A percentile compares a stretch with the other conserved stretches of the same genome.
These are phyloP conservation scores for Irpex sp. DNA, from an alignment of 1,284 basidiomycete genomes.

Conservation along the genomic window DNA sequence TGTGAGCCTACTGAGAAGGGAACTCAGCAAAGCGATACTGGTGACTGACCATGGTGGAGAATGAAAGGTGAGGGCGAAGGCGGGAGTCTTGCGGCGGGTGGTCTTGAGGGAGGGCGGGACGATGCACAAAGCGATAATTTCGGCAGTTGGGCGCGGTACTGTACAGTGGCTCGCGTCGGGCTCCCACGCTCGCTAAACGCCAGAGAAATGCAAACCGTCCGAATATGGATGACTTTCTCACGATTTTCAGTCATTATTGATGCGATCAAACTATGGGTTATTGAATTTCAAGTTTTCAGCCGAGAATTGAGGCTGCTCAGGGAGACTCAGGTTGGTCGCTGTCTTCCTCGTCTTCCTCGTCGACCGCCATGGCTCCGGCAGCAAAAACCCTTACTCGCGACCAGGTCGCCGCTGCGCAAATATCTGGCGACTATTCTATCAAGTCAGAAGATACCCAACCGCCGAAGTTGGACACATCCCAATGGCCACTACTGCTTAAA, in stretches of 20 bases:
- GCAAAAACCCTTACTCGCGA: slow-evolving; percentile 47
- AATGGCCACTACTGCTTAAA: slow-evolving; percentile 98
- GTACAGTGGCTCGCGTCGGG: slow-evolving; percentile 13
- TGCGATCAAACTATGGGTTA: not conserved
- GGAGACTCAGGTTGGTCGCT: not conserved
- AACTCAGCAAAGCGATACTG: slow-evolving; percentile 83
- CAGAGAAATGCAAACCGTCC: not conserved
- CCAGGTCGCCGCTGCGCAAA: slow-evolving; percentile 69
- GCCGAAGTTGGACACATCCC: slow-evolving; percentile 89
- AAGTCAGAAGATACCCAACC: slow-evolving; percentile 66
- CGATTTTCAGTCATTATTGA: not conserved
- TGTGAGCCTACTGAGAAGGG: slow-evolving; percentile 88
- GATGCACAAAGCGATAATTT: slow-evolving; percentile 4
- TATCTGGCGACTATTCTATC: slow-evolving; percentile 78
- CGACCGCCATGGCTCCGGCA: slow-evolving; percentile 41
- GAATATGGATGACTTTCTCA: slow-evolving; percentile 11
- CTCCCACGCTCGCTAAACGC: slow-evolving; percentile 14
- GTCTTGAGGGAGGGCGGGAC: slow-evolving; percentile 24
- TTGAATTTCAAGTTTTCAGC: not conserved
- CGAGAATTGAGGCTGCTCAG: not conserved
- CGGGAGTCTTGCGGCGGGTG: slow-evolving; percentile 14
- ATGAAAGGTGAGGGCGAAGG: slow-evolving; percentile 11
- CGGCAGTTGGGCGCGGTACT: slow-evolving; percentile 13
- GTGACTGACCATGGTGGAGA: slow-evolving; percentile 66
- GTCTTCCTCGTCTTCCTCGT: slow-evolving; percentile 8